Conservation (phyloP, 768 basidiomycete species). For the Pleurotus citrinopileatus region DNA sequence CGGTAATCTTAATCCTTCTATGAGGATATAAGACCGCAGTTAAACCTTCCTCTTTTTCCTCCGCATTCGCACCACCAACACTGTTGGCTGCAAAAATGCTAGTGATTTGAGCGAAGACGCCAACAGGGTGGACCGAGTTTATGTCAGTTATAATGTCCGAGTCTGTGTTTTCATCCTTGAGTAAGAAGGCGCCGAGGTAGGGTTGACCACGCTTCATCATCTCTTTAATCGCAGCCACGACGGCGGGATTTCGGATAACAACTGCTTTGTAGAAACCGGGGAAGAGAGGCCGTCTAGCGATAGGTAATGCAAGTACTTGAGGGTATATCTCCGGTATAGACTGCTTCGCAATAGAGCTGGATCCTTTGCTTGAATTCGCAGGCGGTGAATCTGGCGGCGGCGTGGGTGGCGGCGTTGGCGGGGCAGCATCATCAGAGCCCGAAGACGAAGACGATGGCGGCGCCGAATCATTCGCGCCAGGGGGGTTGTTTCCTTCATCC, state of each 20-base stretch:
- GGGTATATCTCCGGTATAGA: slow-evolving; percentile 90
- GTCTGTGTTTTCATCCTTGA: slow-evolving; percentile 92
- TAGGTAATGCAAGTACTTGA: slow-evolving; percentile 91
- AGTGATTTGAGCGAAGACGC: slow-evolving; percentile 96
- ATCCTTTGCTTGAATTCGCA: slow-evolving; percentile 22
- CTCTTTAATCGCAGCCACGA: slow-evolving; percentile 92
- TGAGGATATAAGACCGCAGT: slow-evolving; percentile 96
- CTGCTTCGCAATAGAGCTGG: slow-evolving; percentile 71
- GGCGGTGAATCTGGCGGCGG: slow-evolving; percentile 25
- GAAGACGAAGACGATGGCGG: slow-evolving; percentile 34
- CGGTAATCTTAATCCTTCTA: slow-evolving; percentile 83
- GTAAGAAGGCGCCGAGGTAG: slow-evolving; percentile 93
- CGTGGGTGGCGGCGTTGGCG: slow-evolving; percentile 25
- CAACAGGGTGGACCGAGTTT: slow-evolving; percentile 86
- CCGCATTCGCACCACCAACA: slow-evolving; percentile 40
- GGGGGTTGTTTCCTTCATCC: slow-evolving; percentile 14
- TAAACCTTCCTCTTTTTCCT: slow-evolving; percentile 82
- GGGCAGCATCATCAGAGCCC: slow-evolving; percentile 20
- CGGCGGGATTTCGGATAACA: slow-evolving; percentile 85
- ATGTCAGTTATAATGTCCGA: slow-evolving; percentile 89
- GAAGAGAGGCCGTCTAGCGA: slow-evolving; percentile 92
- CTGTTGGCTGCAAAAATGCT: slow-evolving; percentile 72
- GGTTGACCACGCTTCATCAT: slow-evolving; percentile 97
- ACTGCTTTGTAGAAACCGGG: slow-evolving; percentile 99
- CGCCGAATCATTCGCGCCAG: slow-evolving; percentile 17